A percentile compares a stretch with the other conserved stretches of the same genome.
Conservation (phyloP, 257 asterid genomes). For the Solanum microdontum region DNA sequence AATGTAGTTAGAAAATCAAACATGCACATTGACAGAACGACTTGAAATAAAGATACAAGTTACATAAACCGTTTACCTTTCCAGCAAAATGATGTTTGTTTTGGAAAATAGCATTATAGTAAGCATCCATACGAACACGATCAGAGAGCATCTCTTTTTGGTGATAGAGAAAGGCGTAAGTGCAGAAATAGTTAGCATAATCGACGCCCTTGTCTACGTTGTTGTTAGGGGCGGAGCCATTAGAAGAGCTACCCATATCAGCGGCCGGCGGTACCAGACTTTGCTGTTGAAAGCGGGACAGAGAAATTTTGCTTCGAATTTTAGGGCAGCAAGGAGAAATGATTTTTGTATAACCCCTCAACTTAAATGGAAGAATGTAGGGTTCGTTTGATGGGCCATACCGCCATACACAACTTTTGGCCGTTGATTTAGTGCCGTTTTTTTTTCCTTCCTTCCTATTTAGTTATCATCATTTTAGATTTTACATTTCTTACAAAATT, state of each 20-base stretch:
- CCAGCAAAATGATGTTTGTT: conserved; percentile 76
- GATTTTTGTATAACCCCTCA: not conserved
- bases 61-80: conserved; percentile 30
- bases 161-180: conserved; percentile 86
- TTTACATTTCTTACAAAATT: too few relatives aligned
- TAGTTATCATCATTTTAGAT: too few relatives aligned
- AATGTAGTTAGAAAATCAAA: not conserved
- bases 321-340: not conserved
- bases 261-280: not conserved
- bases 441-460: too few relatives aligned
- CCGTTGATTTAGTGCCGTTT: not conserved
- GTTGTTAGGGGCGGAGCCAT: conserved; percentile 15
- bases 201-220: conserved; percentile 73
- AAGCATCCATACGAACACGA: conserved; percentile 98
- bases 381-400: not conserved
- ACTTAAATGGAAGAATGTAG: not conserved
- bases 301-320: not conserved
- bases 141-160: conserved; percentile 99
- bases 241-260: conserved; percentile 50
- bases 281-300: not conserved
- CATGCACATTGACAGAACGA: not conserved
- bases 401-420: not conserved
- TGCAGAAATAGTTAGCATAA: conserved; percentile 94
- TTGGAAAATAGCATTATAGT: conserved; percentile 63
- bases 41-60: not conserved